Evolutionary conservation across 148 eudicot species (phyloP), one percentile per base, ranked within the genome.

Genomic region (Tetragonia tetragonoides): DNA sequence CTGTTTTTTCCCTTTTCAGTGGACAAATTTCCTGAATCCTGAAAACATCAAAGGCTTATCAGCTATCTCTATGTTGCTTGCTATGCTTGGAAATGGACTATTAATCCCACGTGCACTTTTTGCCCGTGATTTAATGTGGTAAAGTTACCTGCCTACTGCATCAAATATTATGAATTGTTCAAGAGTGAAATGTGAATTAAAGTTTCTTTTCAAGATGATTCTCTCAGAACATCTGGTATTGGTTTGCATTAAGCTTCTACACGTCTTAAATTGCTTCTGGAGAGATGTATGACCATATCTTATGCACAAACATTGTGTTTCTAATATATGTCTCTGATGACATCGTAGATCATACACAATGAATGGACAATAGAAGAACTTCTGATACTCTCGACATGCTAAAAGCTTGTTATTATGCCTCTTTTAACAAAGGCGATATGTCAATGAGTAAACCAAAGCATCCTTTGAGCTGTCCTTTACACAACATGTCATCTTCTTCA

Each of bases 61-160:
- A 23, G 88, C 99, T 71, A 68, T 88, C 75, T 86, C 99, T 47
- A 93, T 95, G 97, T 79, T 91, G 87, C 92, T 95, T 79, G 97
- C 99, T 54, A 90, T 95, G 97, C 75, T 89, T 71, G 99, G 99
- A 37, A 95, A 95, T 76, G 99, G 99, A 74, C 87, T 95, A 46
- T 68, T 95, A 91, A 87, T 95, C 74, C 99, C 99, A n/a, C 97
- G 99, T 77, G 93, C 99, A 47, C 88, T 95, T 82, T 86, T 95
- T 75, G 86, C 81, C 70, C 94, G 97, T 42, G 99, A 95, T 87
- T 75, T 93, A 7, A 95, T 95, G 98, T 95, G 99, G 99, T 95
- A 93, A 81, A 23, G 66, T 75, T 53, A 65, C 77, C 39, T 75
- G 34, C 54, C 75, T 28, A 20, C 42, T 76, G 68, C 47, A 69